Conservation (phyloP, 345 rosid species). For the Eucalyptus cloeziana region DNA sequence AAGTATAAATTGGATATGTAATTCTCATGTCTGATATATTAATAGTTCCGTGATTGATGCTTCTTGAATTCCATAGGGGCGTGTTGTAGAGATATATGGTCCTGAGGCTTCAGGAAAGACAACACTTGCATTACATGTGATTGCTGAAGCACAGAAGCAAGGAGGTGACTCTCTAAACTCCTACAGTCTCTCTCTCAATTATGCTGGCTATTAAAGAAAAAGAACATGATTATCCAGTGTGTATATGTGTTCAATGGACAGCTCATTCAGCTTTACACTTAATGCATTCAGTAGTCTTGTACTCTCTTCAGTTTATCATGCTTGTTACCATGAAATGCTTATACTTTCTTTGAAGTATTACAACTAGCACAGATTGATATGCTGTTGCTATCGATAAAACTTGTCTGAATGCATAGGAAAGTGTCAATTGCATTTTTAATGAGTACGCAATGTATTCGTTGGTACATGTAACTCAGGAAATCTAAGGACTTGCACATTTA, state of each 20-base stretch:
- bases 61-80: conserved; percentile 41
- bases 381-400: not conserved
- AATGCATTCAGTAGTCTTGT: not conserved
- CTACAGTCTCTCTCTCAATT: not conserved
- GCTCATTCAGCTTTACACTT: not conserved
- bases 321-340: not conserved
- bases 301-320: not conserved
- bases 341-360: not conserved
- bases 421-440: not conserved
- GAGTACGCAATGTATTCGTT: not conserved
- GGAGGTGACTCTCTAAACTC: conserved; percentile 47
- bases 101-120: conserved; percentile 99
- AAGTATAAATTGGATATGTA: not conserved
- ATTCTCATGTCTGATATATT: not conserved
- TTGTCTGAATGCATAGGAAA: not conserved
- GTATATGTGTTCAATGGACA: not conserved
- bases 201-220: not conserved
- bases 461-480: not conserved
- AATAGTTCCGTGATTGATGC: not conserved
- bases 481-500: not conserved
- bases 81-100: conserved; percentile 92
- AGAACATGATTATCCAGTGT: not conserved
- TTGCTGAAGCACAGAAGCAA: conserved; percentile 94
- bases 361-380: not conserved
- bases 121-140: conserved; percentile 87